Base-by-base conservation (phyloP, 805 yeast species). In the Candida alai region DNA sequence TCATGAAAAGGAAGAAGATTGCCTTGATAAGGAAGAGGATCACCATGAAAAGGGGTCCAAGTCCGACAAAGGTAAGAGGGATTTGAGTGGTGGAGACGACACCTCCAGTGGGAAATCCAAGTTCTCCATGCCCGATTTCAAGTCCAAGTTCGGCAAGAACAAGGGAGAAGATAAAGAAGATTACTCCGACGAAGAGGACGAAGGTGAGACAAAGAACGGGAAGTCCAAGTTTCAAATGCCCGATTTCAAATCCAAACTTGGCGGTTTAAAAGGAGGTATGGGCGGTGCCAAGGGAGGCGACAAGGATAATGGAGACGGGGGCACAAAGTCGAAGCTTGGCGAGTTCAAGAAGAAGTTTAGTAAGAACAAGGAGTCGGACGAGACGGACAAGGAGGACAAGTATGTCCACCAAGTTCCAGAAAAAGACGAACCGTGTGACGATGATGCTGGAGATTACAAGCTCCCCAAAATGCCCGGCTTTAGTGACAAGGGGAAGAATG, bases 311-410 rank as follows among this genome's bases (percentile, higher is more conserved):
- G 30, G 19, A 15, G 22, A 14, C 2, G 32, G 26, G 37, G 32
- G 23, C 26, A 26, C 16, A n/a, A n/a, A n/a, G n/a, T n/a, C n/a
- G n/a, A 26, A 23, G 12, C 8, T 24, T 8, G 27, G 27, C 6
- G 31, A n/a, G 10, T 11, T 30, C 9, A 30, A 21, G 12, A 28
- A 28, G 32, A 24, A 26, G 20, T 32, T 32, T 22, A 32, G 22
- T 10, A 32, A 24, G 24, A 23, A 16, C 19, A 25, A 16, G 23
- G 31, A 13, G 15, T 4, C 16, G 27, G 35, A 32, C 4, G 23
- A 32, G 13, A 21, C 14, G 16, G 31, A 25, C n/a, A 25, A 32
- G 34, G 35, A 24, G 5, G 23, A 13, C 8, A 16, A 21, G 3
- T 14, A 21, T 10, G 29, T 10, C 29, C 11, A n/a, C 29, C 10